Base-by-base conservation (phyloP, 2,329 filamentous ascomycete genomes). In the Botrytis aclada region DNA sequence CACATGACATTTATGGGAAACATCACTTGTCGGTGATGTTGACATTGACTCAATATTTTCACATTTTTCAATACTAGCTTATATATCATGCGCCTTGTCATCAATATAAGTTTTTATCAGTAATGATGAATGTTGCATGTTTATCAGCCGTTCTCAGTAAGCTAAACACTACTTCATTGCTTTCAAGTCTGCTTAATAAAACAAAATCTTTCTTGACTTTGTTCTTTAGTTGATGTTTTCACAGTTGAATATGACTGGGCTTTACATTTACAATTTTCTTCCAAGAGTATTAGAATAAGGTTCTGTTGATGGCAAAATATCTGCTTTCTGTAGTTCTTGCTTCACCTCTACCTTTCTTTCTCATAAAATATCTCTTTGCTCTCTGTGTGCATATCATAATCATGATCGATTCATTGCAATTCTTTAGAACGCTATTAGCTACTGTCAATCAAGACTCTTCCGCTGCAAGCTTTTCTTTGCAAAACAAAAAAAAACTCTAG, bases 71-170 rank as follows among this genome's bases (percentile, higher is more conserved):
- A 54, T 54, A 3, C 14, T 7, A 29, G 25, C 12, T 29, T 29
- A 29, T 1, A 14, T 29, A 6, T 29, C 9, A 4, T n/a, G 7
- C 5, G 12, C 25, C 2, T 29, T 29, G 0, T 54, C 14, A 8
- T 7, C 0, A 8, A 54, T 54, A 0, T 29, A 3, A 0, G 8
- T 16, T 8, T 8, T 3, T 18, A 54, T 29, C 14, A 54, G n/a
- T 14, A 3, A 18, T 8, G 7, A 18, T 29, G 3, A 3, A 2
- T 54, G 12, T n/a, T 29, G 51, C n/a, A 29, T 18, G 5, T 29
- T 16, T 16, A 16, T 8, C 25, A 29, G 14, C n/a, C 9, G n/a
- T 54, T 54, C 2, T 3, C 25, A 29, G n/a, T 1, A 18, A 29
- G 1, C n/a, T 29, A 29, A 54, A 18, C 14, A 9, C 18, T 8